Conservation (phyloP, 768 basidiomycete genomes). For the Plicaturopsis crispa region DNA sequence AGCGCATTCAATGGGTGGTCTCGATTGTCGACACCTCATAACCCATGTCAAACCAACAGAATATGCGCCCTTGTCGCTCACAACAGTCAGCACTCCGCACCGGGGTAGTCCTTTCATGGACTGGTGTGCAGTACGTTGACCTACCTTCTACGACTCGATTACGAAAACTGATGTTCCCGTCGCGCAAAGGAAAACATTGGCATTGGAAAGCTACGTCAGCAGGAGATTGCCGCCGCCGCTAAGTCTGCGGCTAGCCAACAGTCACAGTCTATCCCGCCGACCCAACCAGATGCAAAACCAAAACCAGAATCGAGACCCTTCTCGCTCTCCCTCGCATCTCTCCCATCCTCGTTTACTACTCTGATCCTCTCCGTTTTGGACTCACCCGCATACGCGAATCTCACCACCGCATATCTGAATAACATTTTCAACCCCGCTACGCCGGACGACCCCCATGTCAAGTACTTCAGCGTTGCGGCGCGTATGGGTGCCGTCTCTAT, state of each 20-base stretch:
- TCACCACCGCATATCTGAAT: slow-evolving; percentile 79
- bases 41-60: slow-evolving; percentile 74
- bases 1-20: slow-evolving; percentile 96
- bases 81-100: slow-evolving; percentile 88
- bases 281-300: not conserved
- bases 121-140: slow-evolving; percentile 78
- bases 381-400: slow-evolving; percentile 93
- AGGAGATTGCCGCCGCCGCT: slow-evolving; percentile 7
- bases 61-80: slow-evolving; percentile 84
- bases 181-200: slow-evolving; percentile 75
- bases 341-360: slow-evolving; percentile 81
- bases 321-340: slow-evolving; percentile 48
- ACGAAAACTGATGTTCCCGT: slow-evolving; percentile 5
- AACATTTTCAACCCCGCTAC: slow-evolving; percentile 76
- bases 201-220: slow-evolving; percentile 58
- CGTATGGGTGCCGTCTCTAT: slow-evolving; percentile 58
- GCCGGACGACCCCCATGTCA: slow-evolving; percentile 73
- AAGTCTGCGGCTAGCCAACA: slow-evolving; percentile 3
- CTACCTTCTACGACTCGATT: not conserved
- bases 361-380: slow-evolving; percentile 85
- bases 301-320: slow-evolving; percentile 24
- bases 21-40: slow-evolving; percentile 92
- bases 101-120: slow-evolving; percentile 98
- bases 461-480: slow-evolving; percentile 89
- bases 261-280: slow-evolving; percentile 2